Percentiles rank a stretch among this genome's conserved stretches.
Evolutionary conservation across 2,329 filamentous ascomycete genomes (phyloP).

Genomic region (Pezicula rhizophila): DNA sequence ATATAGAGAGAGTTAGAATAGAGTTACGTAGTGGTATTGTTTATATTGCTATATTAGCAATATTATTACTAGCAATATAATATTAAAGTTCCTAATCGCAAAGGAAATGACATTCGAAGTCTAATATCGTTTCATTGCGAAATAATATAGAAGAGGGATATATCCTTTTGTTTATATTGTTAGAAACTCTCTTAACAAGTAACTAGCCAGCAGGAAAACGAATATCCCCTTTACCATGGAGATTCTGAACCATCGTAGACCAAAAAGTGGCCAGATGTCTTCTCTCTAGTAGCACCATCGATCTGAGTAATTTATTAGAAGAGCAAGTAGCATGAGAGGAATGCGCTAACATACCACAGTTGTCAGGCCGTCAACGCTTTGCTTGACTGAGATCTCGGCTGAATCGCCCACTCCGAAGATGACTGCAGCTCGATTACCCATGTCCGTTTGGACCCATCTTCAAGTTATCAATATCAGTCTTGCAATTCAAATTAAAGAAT

Average conservation of each 20-base stretch:
- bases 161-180: no score
- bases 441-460: conserved; percentile 33
- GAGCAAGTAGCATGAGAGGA: neutral
- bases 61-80: no score
- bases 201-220: no score
- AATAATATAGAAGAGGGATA: no score
- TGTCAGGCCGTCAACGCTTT: conserved; percentile 13
- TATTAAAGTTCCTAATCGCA: no score
- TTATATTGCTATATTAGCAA: no score
- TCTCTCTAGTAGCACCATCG: neutral
- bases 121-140: no score
- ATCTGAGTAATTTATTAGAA: neutral
- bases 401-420: conserved; percentile 14
- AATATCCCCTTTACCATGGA: neutral
- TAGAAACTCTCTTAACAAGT: no score
- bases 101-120: no score
- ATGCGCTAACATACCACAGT: conserved; percentile 1
- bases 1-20: no score
- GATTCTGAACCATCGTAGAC: neutral
- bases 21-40: no score
- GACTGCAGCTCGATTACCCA: conserved; percentile 30
- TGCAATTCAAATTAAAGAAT: neutral
- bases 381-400: conserved; percentile 10
- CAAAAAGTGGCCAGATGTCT: neutral
- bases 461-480: neutral